These are phyloP conservation scores for Blastobotrys arbuscula DNA, from an alignment of 1,139 yeast genomes.

Conservation along the genomic window DNA sequence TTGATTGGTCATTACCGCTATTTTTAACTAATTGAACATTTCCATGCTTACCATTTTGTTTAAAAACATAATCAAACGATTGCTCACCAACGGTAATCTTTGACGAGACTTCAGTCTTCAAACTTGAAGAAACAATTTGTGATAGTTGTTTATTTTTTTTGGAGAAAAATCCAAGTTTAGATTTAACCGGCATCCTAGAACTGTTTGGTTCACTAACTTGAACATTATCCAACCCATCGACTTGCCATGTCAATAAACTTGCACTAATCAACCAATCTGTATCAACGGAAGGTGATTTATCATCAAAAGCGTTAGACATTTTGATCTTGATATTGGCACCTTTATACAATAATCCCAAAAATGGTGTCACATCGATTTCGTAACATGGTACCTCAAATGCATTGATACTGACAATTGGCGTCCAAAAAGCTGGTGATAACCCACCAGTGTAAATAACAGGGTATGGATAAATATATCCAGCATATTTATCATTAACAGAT, in stretches of 20 bases:
- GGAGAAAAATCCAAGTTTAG: slow-evolving; percentile 1
- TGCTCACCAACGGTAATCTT: slow-evolving; percentile 11
- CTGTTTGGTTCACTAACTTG: slow-evolving; percentile 18
- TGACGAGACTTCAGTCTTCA: slow-evolving; percentile 3
- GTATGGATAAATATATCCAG: slow-evolving; percentile 36
- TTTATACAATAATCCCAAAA: slow-evolving; percentile 59
- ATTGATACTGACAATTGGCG: slow-evolving; percentile 63
- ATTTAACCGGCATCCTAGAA: neutral
- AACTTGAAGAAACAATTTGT: slow-evolving; percentile 5
- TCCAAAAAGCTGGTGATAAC: slow-evolving; percentile 71
- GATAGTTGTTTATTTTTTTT: neutral
- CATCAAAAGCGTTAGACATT: slow-evolving; percentile 49
- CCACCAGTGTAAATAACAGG: slow-evolving; percentile 72
- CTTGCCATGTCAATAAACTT: slow-evolving; percentile 60
- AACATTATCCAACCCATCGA: slow-evolving; percentile 25
- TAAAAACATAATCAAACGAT: slow-evolving; percentile 15
- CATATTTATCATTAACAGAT: slow-evolving; percentile 30
- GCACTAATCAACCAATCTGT: slow-evolving; percentile 68
- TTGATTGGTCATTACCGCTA: slow-evolving; percentile 15
- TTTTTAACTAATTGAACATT: slow-evolving; percentile 15
- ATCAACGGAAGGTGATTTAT: slow-evolving; percentile 37
- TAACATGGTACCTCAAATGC: slow-evolving; percentile 68
- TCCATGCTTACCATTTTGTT: slow-evolving; percentile 13
- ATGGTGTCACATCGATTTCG: slow-evolving; percentile 61
- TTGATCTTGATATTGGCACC: slow-evolving; percentile 28